Percentiles rank a stretch among this genome's conserved stretches.
These are phyloP conservation scores for Leccinum incarnatum DNA, from an alignment of 768 basidiomycete species.

Conservation along the genomic window DNA sequence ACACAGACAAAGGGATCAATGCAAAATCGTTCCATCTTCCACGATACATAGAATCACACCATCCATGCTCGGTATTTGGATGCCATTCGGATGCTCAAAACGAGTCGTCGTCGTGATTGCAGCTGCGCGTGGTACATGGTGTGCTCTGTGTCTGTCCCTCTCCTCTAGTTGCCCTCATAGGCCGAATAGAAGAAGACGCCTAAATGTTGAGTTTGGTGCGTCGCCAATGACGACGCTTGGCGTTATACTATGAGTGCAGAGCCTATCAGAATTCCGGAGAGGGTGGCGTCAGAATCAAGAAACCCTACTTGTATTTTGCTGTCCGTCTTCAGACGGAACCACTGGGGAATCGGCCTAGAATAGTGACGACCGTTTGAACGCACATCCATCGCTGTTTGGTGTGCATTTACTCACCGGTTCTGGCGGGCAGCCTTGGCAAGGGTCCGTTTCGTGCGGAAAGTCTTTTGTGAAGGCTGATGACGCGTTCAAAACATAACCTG, in stretches of 20 bases:
- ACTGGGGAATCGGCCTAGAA: conserved; percentile 91
- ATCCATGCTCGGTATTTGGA: background rate
- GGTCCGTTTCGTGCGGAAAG: conserved; percentile 95
- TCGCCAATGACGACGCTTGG: conserved; percentile 98
- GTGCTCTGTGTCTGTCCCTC: conserved; percentile 11
- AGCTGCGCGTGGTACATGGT: conserved; percentile 28
- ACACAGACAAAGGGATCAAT: background rate
- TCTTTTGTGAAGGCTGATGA: conserved; percentile 94
- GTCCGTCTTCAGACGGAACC: conserved; percentile 97
- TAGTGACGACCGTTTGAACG: background rate
- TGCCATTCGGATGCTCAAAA: background rate
- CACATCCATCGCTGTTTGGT: background rate
- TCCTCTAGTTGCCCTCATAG: background rate
- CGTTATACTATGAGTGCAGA: conserved; percentile 63
- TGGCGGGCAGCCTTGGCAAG: conserved; percentile 95
- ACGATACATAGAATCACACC: background rate
- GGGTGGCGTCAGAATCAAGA: background rate
- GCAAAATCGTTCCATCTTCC: background rate
- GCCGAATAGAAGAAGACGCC: conserved; percentile 16
- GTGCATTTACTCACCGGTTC: conserved; percentile 69
- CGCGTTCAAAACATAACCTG: background rate
- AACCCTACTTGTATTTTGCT: conserved; percentile 81
- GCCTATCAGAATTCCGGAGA: background rate
- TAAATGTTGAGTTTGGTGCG: conserved; percentile 99
- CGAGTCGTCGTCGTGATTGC: conserved; percentile 14